Evolutionary conservation across 176 grass and related monocot genomes (phyloP).

Genomic region (Zea luxurians): DNA sequence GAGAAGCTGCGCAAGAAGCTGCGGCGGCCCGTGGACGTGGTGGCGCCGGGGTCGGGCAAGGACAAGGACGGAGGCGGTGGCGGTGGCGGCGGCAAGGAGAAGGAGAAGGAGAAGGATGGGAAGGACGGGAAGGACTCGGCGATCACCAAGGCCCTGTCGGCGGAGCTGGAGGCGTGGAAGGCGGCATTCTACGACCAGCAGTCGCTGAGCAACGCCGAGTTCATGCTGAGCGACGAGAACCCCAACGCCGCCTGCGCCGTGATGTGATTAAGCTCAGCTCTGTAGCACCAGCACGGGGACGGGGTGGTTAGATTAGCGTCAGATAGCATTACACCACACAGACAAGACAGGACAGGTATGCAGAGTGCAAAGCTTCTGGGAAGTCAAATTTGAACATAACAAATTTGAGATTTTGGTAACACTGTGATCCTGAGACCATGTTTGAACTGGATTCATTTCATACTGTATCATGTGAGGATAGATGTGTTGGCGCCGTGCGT

Average conservation of each 20-base stretch:
- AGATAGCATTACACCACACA: too few relatives aligned
- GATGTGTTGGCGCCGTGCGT: too few relatives aligned
- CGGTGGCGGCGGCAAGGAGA: not conserved
- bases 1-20: conserved; percentile 49
- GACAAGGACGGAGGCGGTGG: too few relatives aligned
- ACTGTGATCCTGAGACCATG: too few relatives aligned
- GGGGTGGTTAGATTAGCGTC: too few relatives aligned
- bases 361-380: too few relatives aligned
- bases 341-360: too few relatives aligned
- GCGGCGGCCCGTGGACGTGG: conserved; percentile 50
- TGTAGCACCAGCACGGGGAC: not conserved
- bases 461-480: too few relatives aligned
- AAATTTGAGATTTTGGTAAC: too few relatives aligned
- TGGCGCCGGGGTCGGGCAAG: not conserved
- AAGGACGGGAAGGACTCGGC: conserved; percentile 19
- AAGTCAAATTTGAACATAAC: too few relatives aligned
- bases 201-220: conserved; percentile 44
- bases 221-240: conserved; percentile 83
- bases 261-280: conserved; percentile 44
- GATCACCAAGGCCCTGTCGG: conserved; percentile 31
- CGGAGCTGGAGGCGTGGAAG: conserved; percentile 34
- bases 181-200: conserved; percentile 50
- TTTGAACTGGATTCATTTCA: too few relatives aligned
- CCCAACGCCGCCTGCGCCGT: conserved; percentile 70
- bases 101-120: conserved; percentile 15